phyloP scores from a whole-genome alignment of 148 eudicot genomes.

The Hydrangea macrophylla region DNA sequence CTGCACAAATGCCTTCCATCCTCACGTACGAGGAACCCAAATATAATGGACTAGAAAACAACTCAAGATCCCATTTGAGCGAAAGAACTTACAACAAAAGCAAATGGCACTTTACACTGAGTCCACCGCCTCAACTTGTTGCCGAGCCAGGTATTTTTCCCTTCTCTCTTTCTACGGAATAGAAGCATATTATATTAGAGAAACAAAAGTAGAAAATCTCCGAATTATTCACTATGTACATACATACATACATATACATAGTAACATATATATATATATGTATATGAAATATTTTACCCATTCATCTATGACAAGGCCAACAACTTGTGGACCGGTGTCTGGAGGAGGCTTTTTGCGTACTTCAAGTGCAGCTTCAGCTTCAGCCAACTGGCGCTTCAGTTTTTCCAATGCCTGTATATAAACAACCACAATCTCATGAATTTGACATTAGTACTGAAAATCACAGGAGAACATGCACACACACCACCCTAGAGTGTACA shows the following conservation, averaged over 20 bases:
- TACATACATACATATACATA: too few species aligned
- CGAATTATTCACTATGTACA: too few species aligned
- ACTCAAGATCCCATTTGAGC: not conserved
- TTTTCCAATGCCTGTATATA: slow-evolving; percentile 61
- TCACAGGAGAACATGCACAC: not conserved
- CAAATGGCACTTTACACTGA: slow-evolving; percentile 29
- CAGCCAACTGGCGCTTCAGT: slow-evolving; percentile 72
- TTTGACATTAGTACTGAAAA: not conserved
- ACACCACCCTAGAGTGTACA: not conserved
- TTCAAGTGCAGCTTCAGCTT: slow-evolving; percentile 75
- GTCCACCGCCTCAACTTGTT: slow-evolving; percentile 72
- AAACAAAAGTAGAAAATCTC: not conserved
- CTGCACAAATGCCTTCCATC: not conserved
- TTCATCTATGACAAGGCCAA: slow-evolving; percentile 86
- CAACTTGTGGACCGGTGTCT: slow-evolving; percentile 52
- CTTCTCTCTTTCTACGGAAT: slow-evolving; percentile 68
- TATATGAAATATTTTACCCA: too few species aligned
- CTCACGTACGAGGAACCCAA: not conserved
- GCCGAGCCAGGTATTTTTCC: slow-evolving; percentile 80
- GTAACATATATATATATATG: too few species aligned
- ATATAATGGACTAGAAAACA: not conserved
- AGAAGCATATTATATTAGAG: too few species aligned
- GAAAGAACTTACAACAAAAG: slow-evolving; percentile 17
- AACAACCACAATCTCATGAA: not conserved
- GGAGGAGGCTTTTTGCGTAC: slow-evolving; percentile 70